Percentiles rank a stretch among this genome's conserved stretches.
phyloP scores from a whole-genome alignment of 208 protist species.

The Acanthamoeba royreba region DNA sequence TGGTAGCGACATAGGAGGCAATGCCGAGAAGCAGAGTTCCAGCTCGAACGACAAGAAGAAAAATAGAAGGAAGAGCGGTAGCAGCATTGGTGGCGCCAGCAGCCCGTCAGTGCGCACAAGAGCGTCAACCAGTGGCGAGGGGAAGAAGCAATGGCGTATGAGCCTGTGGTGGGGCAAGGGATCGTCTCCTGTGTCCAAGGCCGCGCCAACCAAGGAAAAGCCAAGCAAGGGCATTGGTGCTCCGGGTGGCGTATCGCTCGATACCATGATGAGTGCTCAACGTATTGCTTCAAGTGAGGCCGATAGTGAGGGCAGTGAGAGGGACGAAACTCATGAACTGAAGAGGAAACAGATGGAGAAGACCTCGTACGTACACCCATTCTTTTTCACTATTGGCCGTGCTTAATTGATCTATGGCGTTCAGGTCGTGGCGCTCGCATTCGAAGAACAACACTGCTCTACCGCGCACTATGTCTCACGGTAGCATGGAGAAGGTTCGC shows the following conservation, averaged over 20 bases:
- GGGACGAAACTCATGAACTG: neutral
- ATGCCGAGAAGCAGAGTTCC: no score
- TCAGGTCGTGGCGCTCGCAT: neutral
- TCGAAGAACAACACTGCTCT: neutral
- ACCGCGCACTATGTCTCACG: neutral
- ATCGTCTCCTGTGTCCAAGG: neutral
- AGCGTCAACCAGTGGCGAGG: neutral
- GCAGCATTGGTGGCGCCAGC: neutral
- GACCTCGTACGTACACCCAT: neutral
- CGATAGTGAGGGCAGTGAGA: neutral
- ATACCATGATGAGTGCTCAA: neutral
- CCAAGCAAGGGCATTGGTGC: neutral
- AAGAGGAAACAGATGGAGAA: constrained; percentile 18
- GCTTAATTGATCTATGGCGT: neutral
- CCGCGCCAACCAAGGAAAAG: neutral
- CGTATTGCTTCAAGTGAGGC: neutral
- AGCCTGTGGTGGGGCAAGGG: neutral
- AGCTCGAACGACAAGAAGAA: no score
- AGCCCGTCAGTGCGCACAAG: neutral
- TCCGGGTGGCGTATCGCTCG: neutral
- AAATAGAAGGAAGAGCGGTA: no score
- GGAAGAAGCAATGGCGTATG: neutral
- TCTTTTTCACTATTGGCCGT: neutral
- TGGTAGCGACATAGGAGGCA: neutral
- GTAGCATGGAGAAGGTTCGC: neutral